Base-by-base conservation (phyloP, 345 rosid species). In the Luvunga scandens region DNA sequence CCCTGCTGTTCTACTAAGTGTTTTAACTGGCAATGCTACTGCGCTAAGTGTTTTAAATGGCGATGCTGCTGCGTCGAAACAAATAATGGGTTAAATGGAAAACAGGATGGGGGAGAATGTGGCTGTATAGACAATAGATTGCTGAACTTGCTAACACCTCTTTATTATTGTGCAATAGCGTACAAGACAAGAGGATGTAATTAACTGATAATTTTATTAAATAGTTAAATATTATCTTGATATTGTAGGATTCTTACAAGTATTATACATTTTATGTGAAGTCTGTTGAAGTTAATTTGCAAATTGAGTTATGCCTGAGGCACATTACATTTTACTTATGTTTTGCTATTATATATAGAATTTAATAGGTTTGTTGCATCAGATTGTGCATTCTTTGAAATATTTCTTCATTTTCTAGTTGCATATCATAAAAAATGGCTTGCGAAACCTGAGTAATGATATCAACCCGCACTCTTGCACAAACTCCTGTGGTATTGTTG, bases 41-140 rank as follows among this genome's bases (percentile, higher is more conserved):
- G 36, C 7, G 5, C 5, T 33, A 33, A 33, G 7, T 33, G 36
- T 33, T 33, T 33, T 33, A 33, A 33, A 33, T 33, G 36, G 36
- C 36, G 60, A 25, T 90, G 90, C 70, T 39, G 45, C 45, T 90
- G 90, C 28, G 61, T 12, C 21, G 83, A 83, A 66, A 66, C 36
- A 27, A 69, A 30, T 57, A 30, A 78, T 65, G 81, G 57, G 72
- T 24, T 48, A 45, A 83, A 83, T 21, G 78, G 78, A 21, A 81
- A 85, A 80, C 82, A 75, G 59, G 84, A 81, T 33, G 84, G 86
- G 5, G 76, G 77, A 69, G 53, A 28, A 65, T 45, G 73, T 39
- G 68, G 38, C 82, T 85, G 90, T 84, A 87, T 64, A 82, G 89
- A 80, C 85, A 86, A 87, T 64, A 81, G 88, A 80, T 86, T 87